These are phyloP conservation scores for Annulohypoxylon truncatum DNA, from an alignment of 2,329 filamentous ascomycete genomes.

Conservation along the genomic window DNA sequence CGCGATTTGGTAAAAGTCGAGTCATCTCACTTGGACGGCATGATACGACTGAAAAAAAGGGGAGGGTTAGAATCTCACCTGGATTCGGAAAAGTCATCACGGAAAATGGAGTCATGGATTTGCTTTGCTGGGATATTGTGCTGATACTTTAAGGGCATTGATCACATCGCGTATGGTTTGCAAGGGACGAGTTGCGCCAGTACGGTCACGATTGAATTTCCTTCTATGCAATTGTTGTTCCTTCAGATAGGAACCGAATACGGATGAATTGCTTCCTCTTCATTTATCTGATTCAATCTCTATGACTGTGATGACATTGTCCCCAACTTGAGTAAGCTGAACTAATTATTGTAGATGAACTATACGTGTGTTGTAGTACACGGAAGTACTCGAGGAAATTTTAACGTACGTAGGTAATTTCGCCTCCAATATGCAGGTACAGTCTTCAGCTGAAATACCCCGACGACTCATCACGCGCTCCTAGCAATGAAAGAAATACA, in stretches of 20 bases:
- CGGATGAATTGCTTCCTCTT: constrained; percentile 23
- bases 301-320: neutral
- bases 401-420: no score
- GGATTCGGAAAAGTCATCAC: constrained; percentile 37
- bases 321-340: neutral
- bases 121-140: constrained; percentile 39
- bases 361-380: no score
- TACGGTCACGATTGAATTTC: constrained; percentile 16
- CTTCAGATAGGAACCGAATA: constrained; percentile 12
- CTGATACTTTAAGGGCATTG: constrained; percentile 20
- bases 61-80: constrained; percentile 21
- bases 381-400: no score
- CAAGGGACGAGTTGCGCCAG: constrained; percentile 18
- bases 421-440: no score
- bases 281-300: neutral
- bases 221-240: constrained; percentile 11
- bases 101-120: constrained; percentile 42
- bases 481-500: neutral
- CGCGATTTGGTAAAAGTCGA: constrained; percentile 34
- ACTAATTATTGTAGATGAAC: no score
- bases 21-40: constrained; percentile 32
- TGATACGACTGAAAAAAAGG: constrained; percentile 28
- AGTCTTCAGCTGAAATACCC: no score
- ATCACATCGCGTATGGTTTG: constrained; percentile 22
- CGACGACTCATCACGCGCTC: neutral